These are phyloP conservation scores for Kwoniella sp. DNA, from an alignment of 768 basidiomycete species.

Conservation along the genomic window DNA sequence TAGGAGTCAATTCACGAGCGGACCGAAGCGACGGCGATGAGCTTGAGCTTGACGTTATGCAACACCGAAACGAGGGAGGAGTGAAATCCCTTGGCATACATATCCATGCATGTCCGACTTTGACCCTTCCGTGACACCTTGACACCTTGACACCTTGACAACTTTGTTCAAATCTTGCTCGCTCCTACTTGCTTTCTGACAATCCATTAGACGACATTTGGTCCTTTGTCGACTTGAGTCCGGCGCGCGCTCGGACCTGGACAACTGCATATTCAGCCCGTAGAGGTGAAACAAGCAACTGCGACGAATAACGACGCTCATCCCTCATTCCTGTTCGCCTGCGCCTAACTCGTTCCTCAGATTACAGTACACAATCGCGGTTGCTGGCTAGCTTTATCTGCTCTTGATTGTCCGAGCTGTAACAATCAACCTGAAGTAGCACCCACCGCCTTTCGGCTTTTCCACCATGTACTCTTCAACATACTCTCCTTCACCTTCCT, in stretches of 20 bases:
- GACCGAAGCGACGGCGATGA: no score
- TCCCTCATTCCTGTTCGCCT: background rate
- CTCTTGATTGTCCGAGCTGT: background rate
- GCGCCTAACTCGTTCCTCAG: background rate
- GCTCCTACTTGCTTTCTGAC: no score
- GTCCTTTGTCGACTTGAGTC: background rate
- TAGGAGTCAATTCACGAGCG: background rate
- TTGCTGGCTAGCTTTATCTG: no score
- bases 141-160: no score
- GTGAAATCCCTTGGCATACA: background rate
- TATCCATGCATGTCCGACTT: no score
- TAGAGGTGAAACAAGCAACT: no score
- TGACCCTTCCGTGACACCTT: no score
- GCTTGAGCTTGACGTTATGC: background rate
- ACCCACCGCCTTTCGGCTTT: no score
- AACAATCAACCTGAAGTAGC: background rate
- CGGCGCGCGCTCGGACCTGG: background rate
- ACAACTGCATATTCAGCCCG: background rate
- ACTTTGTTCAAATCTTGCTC: no score
- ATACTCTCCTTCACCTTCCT: conserved; percentile 14
- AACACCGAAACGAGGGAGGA: background rate
- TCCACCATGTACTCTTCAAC: conserved; percentile 20
- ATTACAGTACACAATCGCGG: no score
- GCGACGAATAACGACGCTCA: no score
- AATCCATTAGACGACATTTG: no score